Percentiles rank a stretch among this genome's conserved stretches.
Conservation (phyloP, 2,329 filamentous ascomycete genomes). For the Exophiala sp. region DNA sequence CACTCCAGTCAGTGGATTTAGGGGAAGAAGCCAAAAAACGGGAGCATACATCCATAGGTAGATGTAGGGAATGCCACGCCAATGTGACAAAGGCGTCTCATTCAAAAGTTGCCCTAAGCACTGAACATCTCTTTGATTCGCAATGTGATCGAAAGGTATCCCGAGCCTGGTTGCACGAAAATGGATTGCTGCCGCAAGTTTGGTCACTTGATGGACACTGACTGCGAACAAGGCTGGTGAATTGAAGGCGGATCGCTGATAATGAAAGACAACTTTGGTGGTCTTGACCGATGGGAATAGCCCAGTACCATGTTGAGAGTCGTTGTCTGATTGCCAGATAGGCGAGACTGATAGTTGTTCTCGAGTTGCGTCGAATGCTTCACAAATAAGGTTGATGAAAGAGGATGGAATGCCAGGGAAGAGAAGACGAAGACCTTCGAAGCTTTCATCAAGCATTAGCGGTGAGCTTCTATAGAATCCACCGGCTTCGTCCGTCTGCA, state of each 20-base stretch:
- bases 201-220: constrained; percentile 2
- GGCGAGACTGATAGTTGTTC: not conserved
- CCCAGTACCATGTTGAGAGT: not conserved
- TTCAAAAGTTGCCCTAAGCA: not conserved
- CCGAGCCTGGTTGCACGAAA: constrained; percentile 3
- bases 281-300: not conserved
- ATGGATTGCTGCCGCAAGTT: constrained; percentile 3
- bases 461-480: constrained; percentile 7
- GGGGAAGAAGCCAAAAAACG: too few species aligned
- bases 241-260: not conserved
- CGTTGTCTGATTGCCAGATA: not conserved
- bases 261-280: not conserved
- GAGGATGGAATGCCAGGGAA: not conserved
- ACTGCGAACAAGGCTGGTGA: not conserved
- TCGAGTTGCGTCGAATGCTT: constrained; percentile 3
- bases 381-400: constrained; percentile 2
- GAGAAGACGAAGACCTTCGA: not conserved
- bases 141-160: constrained; percentile 7
- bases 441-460: constrained; percentile 3
- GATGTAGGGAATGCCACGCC: constrained; percentile 10
- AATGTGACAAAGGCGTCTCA: constrained; percentile 1
- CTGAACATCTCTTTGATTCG: constrained; percentile 2
- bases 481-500: not conserved
- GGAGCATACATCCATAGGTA: constrained; percentile 13
- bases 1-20: not conserved